phyloP scores from a whole-genome alignment of 257 asterid species.

The Solanum habrochaites region DNA sequence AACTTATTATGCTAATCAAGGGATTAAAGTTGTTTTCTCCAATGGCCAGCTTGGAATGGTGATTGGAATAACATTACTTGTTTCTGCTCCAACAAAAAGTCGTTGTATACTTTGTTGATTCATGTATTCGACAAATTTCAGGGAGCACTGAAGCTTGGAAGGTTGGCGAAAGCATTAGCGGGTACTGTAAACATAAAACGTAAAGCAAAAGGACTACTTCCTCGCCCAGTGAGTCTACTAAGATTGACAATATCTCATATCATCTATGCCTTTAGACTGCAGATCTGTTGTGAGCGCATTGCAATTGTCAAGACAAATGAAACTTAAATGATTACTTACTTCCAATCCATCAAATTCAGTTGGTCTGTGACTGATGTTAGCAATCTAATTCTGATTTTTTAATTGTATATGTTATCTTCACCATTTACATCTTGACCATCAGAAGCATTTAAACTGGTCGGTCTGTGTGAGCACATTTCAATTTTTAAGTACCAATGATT shows the following conservation, averaged over 20 bases:
- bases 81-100: not conserved
- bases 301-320: not conserved
- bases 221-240: conserved; percentile 76
- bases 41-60: conserved; percentile 87
- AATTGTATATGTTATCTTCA: not conserved
- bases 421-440: not conserved
- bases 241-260: not conserved
- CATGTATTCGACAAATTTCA: conserved; percentile 15
- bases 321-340: not conserved
- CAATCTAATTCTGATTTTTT: not conserved
- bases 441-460: not conserved
- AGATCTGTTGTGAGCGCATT: not conserved
- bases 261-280: not conserved
- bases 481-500: not conserved
- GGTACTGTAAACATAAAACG: conserved; percentile 78
- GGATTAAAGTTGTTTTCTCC: conserved; percentile 67
- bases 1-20: conserved; percentile 77
- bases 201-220: conserved; percentile 76
- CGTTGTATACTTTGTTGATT: not conserved
- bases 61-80: not conserved
- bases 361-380: not conserved
- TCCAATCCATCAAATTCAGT: not conserved
- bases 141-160: conserved; percentile 76
- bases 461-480: not conserved
- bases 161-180: conserved; percentile 76